A percentile compares a stretch with the other conserved stretches of the same genome.
Evolutionary conservation across 1,284 basidiomycete genomes (phyloP).

Genomic region (Ceraceosorus guamensis): DNA sequence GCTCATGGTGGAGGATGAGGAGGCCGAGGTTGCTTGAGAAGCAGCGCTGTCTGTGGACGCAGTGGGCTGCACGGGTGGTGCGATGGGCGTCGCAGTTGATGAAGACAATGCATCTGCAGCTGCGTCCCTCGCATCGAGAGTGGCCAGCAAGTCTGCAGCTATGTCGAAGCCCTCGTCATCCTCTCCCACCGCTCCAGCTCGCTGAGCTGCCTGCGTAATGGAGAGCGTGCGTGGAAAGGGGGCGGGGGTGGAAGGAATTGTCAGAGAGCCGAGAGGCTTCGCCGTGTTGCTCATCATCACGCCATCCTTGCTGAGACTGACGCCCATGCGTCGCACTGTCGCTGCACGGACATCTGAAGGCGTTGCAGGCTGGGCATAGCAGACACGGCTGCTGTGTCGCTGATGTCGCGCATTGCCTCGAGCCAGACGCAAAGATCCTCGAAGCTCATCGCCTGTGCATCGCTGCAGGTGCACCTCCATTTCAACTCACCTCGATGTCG

Average conservation of each 20-base stretch:
- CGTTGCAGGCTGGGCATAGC: no score
- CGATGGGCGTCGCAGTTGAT: not conserved
- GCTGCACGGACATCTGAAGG: no score
- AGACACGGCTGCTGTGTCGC: no score
- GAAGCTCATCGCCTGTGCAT: no score
- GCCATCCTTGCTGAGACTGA: not conserved
- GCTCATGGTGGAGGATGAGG: not conserved
- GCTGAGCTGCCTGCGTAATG: no score
- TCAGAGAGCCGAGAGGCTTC: slow-evolving; percentile 11
- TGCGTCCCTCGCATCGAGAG: slow-evolving; percentile 28
- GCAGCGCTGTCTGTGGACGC: not conserved
- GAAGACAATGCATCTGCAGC: slow-evolving; percentile 13
- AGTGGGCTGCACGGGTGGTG: not conserved
- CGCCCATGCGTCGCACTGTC: no score
- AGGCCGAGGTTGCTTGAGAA: slow-evolving; percentile 1
- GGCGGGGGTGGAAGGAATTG: no score
- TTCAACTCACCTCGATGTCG: slow-evolving; percentile 16
- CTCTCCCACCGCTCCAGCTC: slow-evolving; percentile 8
- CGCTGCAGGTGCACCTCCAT: no score
- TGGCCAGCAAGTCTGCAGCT: slow-evolving; percentile 33
- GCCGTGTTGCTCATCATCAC: slow-evolving; percentile 1
- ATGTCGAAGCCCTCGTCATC: slow-evolving; percentile 29
- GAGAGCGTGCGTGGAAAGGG: no score
- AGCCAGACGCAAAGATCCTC: no score
- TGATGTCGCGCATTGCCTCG: not conserved